Base-by-base conservation (phyloP, 495 filamentous ascomycete genomes). In the Endocarpon pusillum region DNA sequence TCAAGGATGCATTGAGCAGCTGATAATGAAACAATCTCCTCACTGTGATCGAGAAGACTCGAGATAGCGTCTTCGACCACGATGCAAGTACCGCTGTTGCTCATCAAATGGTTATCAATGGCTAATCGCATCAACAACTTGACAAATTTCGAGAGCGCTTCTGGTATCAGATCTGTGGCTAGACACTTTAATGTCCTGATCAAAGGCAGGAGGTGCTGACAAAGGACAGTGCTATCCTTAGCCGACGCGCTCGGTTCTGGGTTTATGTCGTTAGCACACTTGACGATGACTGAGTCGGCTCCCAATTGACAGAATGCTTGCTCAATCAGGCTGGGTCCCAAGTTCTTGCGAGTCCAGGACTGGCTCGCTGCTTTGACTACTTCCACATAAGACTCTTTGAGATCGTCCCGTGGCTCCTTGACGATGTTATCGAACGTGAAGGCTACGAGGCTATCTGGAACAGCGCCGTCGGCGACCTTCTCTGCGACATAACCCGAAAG, bases 351-450 rank as follows among this genome's bases (percentile, higher is more conserved):
- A n/a, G n/a, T n/a, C n/a, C n/a, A n/a, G n/a, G n/a, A n/a, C n/a
- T n/a, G n/a, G n/a, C n/a, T n/a, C n/a, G n/a, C n/a, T 8, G 65
- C 61, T 48, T 54, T 55, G 16, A 77, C 48, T 15, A 63, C 48
- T 31, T 68, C 60, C 24, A 66, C 55, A 55, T 86, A 89, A 33
- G 77, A 71, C 27, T 63, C 49, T 36, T 73, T 66, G 21, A 89
- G 54, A 37, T 69, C 68, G 19, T 69, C 66, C 24, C 66, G 64
- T 25, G 54, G 57, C 43, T 81, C 76, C 8, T 57, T 45, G 31
- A 69, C 66, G n/a, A 76, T 59, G 73, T 19, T 33, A 31, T 15
- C 3, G 8, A 91, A 56, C 2, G 87, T 64, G 84, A 84, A 94
- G 14, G 59, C 32, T 16, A 83, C 61, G 14, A 91, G 44, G 36